Base-by-base conservation (phyloP, 2,329 filamentous ascomycete genomes). In the Fusarium tjaetaba region DNA sequence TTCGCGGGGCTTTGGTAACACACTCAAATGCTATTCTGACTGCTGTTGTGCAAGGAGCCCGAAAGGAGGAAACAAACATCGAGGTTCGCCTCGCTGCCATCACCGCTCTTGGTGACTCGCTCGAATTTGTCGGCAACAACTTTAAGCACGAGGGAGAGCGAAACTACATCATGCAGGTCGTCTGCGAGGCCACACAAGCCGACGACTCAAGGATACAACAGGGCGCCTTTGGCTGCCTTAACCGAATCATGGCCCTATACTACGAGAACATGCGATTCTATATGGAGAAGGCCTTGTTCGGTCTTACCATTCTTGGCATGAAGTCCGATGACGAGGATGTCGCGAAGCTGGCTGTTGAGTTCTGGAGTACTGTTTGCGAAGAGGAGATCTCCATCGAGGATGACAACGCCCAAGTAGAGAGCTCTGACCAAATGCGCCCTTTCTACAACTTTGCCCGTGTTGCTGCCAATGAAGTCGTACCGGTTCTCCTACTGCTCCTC, bases 211-310 rank as follows among this genome's bases (percentile, higher is more conserved):
- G 95, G 81, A 97, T 99, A 83, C 95, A 98, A 84, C 94, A 97
- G 82, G 95, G 95, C 70, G 94, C 96, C 48, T 99, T 98, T 82
- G 96, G 96, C 78, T 98, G 96, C 83, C 86, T 99, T 77, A 99
- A 99, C 89, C 92, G 96, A 80, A 98, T 99, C 84, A 99, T 99
- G 96, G 94, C 90, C 70, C 90, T 98, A 73, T 99, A 99, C 88
- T 99, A 99, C 83, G 96, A 99, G 80, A 97, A 98, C 86, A 99
- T 99, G 96, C 93, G 95, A 79, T 99, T 98, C 85, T 99, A 99
- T 87, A 99, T 99, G 96, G 96, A 99, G 88, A 98, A 98, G 90
- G 96, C 96, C 41, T 89, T 99, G 48, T 99, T 99, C 79, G 96
- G 96, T 66, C 89, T 99, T 45, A 99, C 96, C 43, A 97, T 99